Base-by-base conservation (phyloP, 2,329 filamentous ascomycete species). In the Cordyceps cicadae region DNA sequence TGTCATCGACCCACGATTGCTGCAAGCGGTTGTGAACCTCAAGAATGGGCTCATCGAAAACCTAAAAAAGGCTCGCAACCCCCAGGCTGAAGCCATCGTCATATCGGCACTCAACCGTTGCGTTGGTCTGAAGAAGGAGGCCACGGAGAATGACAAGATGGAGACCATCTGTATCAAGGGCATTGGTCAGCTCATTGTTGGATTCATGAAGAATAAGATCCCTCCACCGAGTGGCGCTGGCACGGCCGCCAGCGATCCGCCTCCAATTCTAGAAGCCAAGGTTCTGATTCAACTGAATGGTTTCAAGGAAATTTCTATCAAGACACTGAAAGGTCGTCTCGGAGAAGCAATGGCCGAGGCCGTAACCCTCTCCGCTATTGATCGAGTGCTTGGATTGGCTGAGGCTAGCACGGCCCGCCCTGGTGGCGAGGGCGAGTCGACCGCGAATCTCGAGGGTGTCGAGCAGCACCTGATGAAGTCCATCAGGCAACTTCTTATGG, bases 21-120 rank as follows among this genome's bases (percentile, higher is more conserved):
- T 77, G 24, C 65, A 69, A 7, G 75, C 76, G 15, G 73, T 82
- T 19, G 71, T 75, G 39, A 72, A 73, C 19, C 76, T 82, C 67
- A 79, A 79, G 65, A 75, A 76, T 12, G 76, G 78, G 11, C 71
- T 82, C 17, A 72, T 77, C 12, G 72, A 76, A 56, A 78, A 79
- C 60, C 71, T 81, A 48, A 72, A 72, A 54, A 76, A 75, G 63
- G 74, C 75, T 1, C 71, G 73, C 15, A 72, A 73, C 14, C 74
- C 75, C 29, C 72, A 75, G 60, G 72, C 77, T 17, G 75, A 80
- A 61, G 76, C 75, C 26, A 76, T 81, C 26, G 77, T 81, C 62
- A 79, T 81, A 74, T 81, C 79, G 7, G 80, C 80, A 14, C 71
- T 82, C 63, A 81, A 81, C 63, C 78, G 79, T 29, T 78, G 76